phyloP scores from a whole-genome alignment of 2,329 filamentous ascomycete genomes.

The Metarhizium album region DNA sequence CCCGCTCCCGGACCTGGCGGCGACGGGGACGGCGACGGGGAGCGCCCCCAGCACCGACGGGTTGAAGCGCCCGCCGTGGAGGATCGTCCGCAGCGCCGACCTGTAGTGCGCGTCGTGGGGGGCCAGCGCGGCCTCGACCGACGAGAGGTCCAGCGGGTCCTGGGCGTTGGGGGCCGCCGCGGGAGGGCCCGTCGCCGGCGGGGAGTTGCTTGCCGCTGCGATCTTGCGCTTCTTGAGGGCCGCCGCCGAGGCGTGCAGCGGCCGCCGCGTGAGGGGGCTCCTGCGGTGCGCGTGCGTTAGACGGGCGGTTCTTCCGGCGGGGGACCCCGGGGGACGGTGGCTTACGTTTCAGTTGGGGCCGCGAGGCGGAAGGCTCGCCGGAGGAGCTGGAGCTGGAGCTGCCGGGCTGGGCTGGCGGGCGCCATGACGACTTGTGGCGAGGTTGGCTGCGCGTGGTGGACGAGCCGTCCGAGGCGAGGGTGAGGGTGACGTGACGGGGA shows the following conservation, averaged over 20 bases:
- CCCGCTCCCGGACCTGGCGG: no score
- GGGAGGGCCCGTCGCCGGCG: constrained; percentile 14
- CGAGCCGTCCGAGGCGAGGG: no score
- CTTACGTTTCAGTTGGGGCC: constrained; percentile 14
- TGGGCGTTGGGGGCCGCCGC: constrained; percentile 22
- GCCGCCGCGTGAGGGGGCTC: constrained; percentile 10
- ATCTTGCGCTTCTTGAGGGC: constrained; percentile 30
- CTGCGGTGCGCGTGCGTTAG: neutral
- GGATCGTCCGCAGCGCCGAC: constrained; percentile 29
- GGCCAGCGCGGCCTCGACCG: constrained; percentile 33
- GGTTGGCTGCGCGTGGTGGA: neutral
- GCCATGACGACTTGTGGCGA: neutral
- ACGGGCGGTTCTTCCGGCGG: neutral
- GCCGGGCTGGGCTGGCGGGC: neutral
- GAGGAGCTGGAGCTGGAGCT: no score
- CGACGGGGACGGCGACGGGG: constrained; percentile 27
- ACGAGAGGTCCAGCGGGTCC: constrained; percentile 38
- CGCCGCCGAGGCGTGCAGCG: constrained; percentile 18
- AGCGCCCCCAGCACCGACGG: constrained; percentile 36
- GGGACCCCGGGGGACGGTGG: neutral
- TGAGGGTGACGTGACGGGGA: no score
- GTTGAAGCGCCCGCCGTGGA: constrained; percentile 41
- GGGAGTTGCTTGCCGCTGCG: constrained; percentile 19
- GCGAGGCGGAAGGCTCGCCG: constrained; percentile 1
- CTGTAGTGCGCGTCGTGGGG: constrained; percentile 31